These are phyloP conservation scores for Lotmaria passim DNA, from an alignment of 208 protist genomes.

Conservation along the genomic window DNA sequence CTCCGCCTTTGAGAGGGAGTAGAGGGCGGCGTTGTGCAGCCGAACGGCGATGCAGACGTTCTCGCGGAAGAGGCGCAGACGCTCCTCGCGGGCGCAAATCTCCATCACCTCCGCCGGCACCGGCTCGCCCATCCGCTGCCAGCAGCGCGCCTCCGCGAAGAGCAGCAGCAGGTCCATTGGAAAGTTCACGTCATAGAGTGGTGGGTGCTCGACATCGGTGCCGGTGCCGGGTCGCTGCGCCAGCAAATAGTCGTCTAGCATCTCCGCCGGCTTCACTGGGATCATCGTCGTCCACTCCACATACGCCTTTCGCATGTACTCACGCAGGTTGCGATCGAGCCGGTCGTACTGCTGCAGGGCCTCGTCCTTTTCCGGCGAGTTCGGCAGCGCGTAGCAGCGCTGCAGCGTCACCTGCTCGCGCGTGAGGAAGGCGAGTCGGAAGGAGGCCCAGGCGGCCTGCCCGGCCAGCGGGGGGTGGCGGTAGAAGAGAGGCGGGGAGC, in stretches of 20 bases:
- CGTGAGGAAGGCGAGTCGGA: constrained; percentile 65
- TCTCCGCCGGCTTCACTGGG: constrained; percentile 68
- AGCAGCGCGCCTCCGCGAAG: constrained; percentile 96
- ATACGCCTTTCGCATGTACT: constrained; percentile 82
- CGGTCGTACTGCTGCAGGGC: constrained; percentile 73
- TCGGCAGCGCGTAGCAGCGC: constrained; percentile 85
- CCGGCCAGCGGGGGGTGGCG: constrained; percentile 92
- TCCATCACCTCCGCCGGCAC: constrained; percentile 88
- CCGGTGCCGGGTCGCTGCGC: constrained; percentile 58
- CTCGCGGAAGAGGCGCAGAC: constrained; percentile 95
- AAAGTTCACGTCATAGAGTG: constrained; percentile 95
- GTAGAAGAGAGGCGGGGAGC: constrained; percentile 90
- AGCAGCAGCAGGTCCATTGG: constrained; percentile 91
- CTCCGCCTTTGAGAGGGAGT: constrained; percentile 90
- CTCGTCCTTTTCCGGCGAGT: constrained; percentile 84
- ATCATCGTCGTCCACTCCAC: constrained; percentile 78
- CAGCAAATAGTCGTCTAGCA: constrained; percentile 90
- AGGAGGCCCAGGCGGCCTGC: constrained; percentile 91
- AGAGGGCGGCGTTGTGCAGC: constrained; percentile 96
- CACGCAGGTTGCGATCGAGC: constrained; percentile 81
- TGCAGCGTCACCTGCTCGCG: constrained; percentile 59
- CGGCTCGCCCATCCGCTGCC: constrained; percentile 89
- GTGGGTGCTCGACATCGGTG: constrained; percentile 52
- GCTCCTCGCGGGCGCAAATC: constrained; percentile 90
- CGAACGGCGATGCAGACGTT: constrained; percentile 95